Base-by-base conservation (phyloP, 169 alveolate genomes). In the Eimeria acervulina region DNA sequence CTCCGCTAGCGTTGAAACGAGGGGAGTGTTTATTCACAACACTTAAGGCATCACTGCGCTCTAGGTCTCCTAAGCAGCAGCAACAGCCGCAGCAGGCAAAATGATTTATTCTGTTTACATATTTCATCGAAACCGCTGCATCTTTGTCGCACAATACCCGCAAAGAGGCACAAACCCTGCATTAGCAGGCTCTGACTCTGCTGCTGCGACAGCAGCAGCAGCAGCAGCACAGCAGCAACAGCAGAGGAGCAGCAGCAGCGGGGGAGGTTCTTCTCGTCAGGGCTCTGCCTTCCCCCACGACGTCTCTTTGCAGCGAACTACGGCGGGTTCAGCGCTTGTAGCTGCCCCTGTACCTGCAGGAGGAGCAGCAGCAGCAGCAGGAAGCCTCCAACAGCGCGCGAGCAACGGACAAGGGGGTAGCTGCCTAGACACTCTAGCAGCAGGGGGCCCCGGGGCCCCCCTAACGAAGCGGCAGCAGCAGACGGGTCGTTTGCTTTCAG, bases 101-200 rank as follows among this genome's bases (percentile, higher is more conserved):
- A 89, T 89, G 95, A 89, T 89, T 17, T 89, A 59, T 47, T 66
- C 95, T 36, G n/a, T 89, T 51, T 89, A 68, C 87, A 68, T 89
- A 17, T 89, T 89, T 47, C 95, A 70, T 68, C 8, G 89, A 40
- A 78, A 78, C 33, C 89, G 89, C 89, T 78, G 89, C 63, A 78
- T 78, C 8, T 78, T 78, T 55, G 44, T 78, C 33, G 89, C 89
- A 33, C 89, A 78, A 55, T 78, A 78, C 63, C 21, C 89, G 38
- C 89, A 36, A 33, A 78, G 81, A 38, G 63, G 59, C 51, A 55
- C 68, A 40, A 44, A 38, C 33, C 33, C 19, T 66, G 66, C 68
- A 40, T 68, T 68, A 17, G 92, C 51, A 23, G 3, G 28, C 51
- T 8, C 19, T 1, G 78, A 26, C 42, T 66, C 68, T 52, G 44